Percentiles rank a stretch among this genome's conserved stretches.
phyloP scores from a whole-genome alignment of 768 basidiomycete genomes.

The Mycena rebaudengoi region DNA sequence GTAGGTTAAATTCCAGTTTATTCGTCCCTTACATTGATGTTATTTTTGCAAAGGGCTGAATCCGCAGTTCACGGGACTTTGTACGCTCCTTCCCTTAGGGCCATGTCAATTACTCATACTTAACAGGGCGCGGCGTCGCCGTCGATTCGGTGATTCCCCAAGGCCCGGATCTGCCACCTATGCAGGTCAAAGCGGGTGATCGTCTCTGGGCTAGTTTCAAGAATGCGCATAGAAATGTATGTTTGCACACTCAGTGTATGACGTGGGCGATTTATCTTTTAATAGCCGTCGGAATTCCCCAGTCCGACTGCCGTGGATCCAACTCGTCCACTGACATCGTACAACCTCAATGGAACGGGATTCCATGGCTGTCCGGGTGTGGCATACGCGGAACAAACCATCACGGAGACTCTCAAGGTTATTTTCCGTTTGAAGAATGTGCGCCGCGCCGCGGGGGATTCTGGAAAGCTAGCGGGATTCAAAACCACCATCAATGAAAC shows the following conservation, averaged over 20 bases:
- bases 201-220: conserved; percentile 42
- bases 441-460: conserved; percentile 53
- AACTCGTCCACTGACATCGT: conserved; percentile 10
- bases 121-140: conserved; percentile 40
- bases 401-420: conserved; percentile 54
- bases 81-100: too few relatives aligned
- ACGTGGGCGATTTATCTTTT: conserved; percentile 21
- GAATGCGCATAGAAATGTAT: conserved; percentile 44
- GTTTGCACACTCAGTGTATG: background rate
- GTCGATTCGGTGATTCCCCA: conserved; percentile 35
- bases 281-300: conserved; percentile 26
- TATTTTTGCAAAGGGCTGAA: conserved; percentile 38
- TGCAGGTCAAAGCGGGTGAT: conserved; percentile 43
- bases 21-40: background rate
- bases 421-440: conserved; percentile 56
- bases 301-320: conserved; percentile 19
- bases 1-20: conserved; percentile 31
- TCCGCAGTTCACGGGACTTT: conserved; percentile 53
- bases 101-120: too few relatives aligned
- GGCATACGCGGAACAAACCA: conserved; percentile 44
- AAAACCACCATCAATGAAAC: conserved; percentile 39
- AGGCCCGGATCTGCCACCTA: conserved; percentile 31
- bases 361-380: conserved; percentile 53
- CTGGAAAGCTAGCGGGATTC: conserved; percentile 49
- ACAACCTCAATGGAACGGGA: conserved; percentile 42